Evolutionary conservation across 176 grass and related monocot species (phyloP).

Genomic region (Eleusine indica): DNA sequence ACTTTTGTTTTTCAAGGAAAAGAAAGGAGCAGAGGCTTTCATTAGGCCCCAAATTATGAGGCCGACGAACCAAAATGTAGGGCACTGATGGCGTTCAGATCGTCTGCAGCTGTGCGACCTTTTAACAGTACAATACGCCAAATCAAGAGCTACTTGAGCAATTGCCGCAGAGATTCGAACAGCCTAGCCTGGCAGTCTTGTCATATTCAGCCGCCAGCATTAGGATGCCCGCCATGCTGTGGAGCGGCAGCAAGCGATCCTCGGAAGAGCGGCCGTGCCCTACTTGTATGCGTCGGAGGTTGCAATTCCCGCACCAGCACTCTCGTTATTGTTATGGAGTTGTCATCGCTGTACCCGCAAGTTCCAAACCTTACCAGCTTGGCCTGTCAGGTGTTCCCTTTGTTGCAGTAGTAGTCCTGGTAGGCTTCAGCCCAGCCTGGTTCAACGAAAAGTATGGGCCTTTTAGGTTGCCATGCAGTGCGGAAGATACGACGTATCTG

Average conservation of each 20-base stretch:
- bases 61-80: too few relatives aligned
- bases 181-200: constrained; percentile 11
- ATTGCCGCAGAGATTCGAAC: neutral
- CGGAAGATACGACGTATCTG: neutral
- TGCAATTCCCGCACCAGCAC: neutral
- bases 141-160: neutral
- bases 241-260: neutral
- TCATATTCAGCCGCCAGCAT: neutral
- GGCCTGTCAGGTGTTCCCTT: constrained; percentile 14
- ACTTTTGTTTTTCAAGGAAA: too few relatives aligned
- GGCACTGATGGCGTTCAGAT: too few relatives aligned
- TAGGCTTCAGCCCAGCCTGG: constrained; percentile 18
- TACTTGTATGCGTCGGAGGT: neutral
- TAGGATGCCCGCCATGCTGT: neutral
- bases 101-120: too few relatives aligned
- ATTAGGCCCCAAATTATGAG: too few relatives aligned
- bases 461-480: neutral
- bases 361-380: constrained; percentile 27
- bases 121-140: neutral
- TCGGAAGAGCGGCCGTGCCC: neutral
- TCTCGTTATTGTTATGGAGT: neutral
- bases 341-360: constrained; percentile 27
- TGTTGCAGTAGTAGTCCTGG: neutral
- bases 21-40: too few relatives aligned
- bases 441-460: neutral